Conservation (phyloP, 192 early-diverging fungal genomes). For the Coemansia furcata region DNA sequence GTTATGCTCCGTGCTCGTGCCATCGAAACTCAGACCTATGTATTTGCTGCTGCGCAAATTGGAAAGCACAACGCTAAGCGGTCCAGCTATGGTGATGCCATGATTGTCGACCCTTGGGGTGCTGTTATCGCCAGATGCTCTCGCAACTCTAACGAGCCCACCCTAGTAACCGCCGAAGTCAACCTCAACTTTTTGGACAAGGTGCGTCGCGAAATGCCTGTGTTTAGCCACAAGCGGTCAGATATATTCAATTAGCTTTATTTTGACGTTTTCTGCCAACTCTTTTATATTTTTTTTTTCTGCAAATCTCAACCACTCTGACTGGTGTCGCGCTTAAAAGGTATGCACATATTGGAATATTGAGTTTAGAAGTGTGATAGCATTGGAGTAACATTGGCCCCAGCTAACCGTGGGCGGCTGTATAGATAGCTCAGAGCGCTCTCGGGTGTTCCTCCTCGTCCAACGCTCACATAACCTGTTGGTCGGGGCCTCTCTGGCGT, state of each 20-base stretch:
- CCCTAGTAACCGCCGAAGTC: slow-evolving; percentile 63
- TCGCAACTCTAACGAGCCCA: slow-evolving; percentile 54
- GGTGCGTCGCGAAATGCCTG: slow-evolving; percentile 71
- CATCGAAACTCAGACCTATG: slow-evolving; percentile 82
- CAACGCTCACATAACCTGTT: not conserved
- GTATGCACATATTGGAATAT: not conserved
- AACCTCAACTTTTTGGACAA: slow-evolving; percentile 61
- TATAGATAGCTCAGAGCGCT: slow-evolving; percentile 9
- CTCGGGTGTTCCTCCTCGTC: not conserved
- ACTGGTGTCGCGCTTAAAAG: not conserved
- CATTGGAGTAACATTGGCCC: not conserved
- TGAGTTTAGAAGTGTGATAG: slow-evolving; percentile 1
- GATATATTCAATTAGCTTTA: slow-evolving; percentile 54
- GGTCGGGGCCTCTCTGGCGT: not conserved
- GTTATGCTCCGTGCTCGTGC: slow-evolving; percentile 74
- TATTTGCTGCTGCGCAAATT: slow-evolving; percentile 76
- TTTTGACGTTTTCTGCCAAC: not conserved
- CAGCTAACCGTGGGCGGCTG: not conserved
- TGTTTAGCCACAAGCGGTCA: slow-evolving; percentile 64
- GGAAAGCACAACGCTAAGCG: slow-evolving; percentile 73
- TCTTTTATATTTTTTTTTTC: slow-evolving; percentile 6
- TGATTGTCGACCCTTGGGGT: slow-evolving; percentile 88
- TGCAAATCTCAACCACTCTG: not conserved
- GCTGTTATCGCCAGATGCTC: slow-evolving; percentile 64
- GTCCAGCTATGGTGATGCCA: slow-evolving; percentile 73